Evolutionary conservation across 129 eudicot genomes (phyloP).

Genomic region (Chrysanthemum seticuspe): DNA sequence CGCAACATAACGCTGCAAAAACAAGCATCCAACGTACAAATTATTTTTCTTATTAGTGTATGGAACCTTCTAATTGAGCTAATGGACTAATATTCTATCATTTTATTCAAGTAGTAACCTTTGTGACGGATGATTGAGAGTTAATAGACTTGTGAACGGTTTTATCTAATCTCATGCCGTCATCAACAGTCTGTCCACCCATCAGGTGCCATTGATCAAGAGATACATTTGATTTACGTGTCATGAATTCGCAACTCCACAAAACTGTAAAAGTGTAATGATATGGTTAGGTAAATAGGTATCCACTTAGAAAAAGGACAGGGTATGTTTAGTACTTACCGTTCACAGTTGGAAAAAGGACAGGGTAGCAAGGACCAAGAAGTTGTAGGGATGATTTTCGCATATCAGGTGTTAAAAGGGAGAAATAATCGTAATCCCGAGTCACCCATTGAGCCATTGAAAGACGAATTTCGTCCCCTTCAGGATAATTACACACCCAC

Average conservation of each 20-base stretch:
- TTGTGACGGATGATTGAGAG: slow-evolving; percentile 74
- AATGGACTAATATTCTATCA: background rate
- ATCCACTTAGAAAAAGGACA: background rate
- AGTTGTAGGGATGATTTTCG: slow-evolving; percentile 89
- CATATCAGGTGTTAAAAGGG: slow-evolving; percentile 78
- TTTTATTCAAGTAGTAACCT: slow-evolving; percentile 39
- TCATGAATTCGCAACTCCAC: slow-evolving; percentile 90
- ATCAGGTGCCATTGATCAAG: slow-evolving; percentile 83
- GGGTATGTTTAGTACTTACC: slow-evolving; percentile 43
- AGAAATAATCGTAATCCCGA: slow-evolving; percentile 81
- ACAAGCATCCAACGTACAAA: background rate
- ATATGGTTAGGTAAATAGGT: background rate
- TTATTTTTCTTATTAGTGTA: slow-evolving; percentile 10
- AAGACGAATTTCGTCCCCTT: slow-evolving; percentile 70
- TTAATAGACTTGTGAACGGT: slow-evolving; percentile 74
- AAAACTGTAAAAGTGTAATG: slow-evolving; percentile 40
- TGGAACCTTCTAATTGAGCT: background rate
- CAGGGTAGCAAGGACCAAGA: slow-evolving; percentile 97
- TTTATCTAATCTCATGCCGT: slow-evolving; percentile 67
- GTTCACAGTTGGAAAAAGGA: slow-evolving; percentile 92
- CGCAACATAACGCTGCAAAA: slow-evolving; percentile 85
- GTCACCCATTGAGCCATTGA: slow-evolving; percentile 75
- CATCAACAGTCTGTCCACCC: slow-evolving; percentile 84
- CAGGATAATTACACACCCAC: slow-evolving; percentile 97
- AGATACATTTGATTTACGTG: slow-evolving; percentile 82